Percentiles rank a stretch among this genome's conserved stretches.
Conservation (phyloP, 768 basidiomycete genomes). For the Dentipellis fragilis region DNA sequence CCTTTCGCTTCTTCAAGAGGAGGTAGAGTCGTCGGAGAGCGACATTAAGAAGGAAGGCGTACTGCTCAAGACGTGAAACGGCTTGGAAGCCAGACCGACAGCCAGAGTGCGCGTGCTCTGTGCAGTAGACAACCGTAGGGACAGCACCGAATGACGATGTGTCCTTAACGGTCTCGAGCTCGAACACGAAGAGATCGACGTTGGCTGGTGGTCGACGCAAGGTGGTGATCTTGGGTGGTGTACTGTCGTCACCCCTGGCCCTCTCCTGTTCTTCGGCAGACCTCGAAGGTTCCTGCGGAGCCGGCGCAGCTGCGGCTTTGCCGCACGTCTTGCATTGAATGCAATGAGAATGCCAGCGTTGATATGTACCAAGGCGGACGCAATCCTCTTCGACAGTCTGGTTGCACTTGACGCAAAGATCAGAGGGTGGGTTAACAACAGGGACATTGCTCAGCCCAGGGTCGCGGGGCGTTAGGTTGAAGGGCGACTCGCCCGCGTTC, state of each 20-base stretch:
- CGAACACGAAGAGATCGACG: conserved; percentile 70
- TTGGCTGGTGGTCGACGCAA: conserved; percentile 73
- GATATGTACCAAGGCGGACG: conserved; percentile 88
- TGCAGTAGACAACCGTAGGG: conserved; percentile 67
- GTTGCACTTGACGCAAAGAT: conserved; percentile 84
- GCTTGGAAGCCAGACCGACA: conserved; percentile 77
- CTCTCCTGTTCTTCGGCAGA: conserved; percentile 39
- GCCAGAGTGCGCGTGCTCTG: conserved; percentile 58
- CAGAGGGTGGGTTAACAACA: conserved; percentile 69
- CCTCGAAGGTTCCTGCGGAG: conserved; percentile 41
- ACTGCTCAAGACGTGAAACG: conserved; percentile 93
- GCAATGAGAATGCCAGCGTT: conserved; percentile 94
- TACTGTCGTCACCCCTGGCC: conserved; percentile 30
- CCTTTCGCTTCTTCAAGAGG: conserved; percentile 78
- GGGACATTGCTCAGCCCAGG: conserved; percentile 40
- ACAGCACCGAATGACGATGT: conserved; percentile 62
- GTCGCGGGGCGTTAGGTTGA: conserved; percentile 37
- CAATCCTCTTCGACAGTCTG: conserved; percentile 97
- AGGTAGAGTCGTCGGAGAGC: conserved; percentile 87
- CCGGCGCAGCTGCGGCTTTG: conserved; percentile 53
- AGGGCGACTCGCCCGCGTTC: conserved; percentile 82
- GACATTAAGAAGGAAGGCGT: conserved; percentile 93
- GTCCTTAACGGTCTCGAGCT: conserved; percentile 58
- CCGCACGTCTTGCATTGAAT: conserved; percentile 79
- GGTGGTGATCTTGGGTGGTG: conserved; percentile 50